These are phyloP conservation scores for Termitomyces bulborhizus DNA, from an alignment of 768 basidiomycete genomes.

Conservation along the genomic window DNA sequence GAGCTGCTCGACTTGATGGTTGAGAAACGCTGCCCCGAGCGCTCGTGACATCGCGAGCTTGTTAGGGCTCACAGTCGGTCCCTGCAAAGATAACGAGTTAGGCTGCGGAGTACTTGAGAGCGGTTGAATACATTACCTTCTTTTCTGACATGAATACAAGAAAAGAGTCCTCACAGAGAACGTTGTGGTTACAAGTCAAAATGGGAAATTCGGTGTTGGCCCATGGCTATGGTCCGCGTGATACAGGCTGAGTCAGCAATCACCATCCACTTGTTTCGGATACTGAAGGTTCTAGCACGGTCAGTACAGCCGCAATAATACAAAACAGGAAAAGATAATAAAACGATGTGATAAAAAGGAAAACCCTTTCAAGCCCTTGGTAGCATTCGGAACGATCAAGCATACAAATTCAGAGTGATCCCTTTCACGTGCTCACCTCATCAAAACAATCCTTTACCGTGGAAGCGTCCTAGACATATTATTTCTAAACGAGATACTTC, in stretches of 20 bases:
- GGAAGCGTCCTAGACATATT: too few species aligned
- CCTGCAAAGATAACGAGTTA: slow-evolving; percentile 4
- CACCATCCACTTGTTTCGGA: neutral
- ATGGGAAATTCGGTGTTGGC: neutral
- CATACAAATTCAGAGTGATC: too few species aligned
- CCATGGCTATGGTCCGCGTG: neutral
- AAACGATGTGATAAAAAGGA: too few species aligned
- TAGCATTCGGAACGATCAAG: too few species aligned
- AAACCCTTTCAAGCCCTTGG: too few species aligned
- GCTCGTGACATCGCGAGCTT: slow-evolving; percentile 83
- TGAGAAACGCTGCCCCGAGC: slow-evolving; percentile 81
- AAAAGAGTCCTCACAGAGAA: neutral
- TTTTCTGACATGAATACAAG: slow-evolving; percentile 6
- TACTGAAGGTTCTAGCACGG: too few species aligned
- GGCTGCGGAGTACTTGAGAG: too few species aligned
- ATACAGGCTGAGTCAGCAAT: slow-evolving; percentile 10
- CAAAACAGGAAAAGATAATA: too few species aligned
- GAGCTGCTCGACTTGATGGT: slow-evolving; percentile 83
- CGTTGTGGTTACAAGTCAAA: neutral
- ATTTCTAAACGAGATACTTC: too few species aligned
- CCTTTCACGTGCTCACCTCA: too few species aligned
- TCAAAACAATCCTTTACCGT: too few species aligned
- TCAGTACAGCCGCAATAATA: neutral
- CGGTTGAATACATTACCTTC: slow-evolving; percentile 3
- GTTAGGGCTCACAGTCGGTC: slow-evolving; percentile 31